Evolutionary conservation across 1,284 basidiomycete genomes (phyloP), one percentile per base, ranked within the genome.

Genomic region (Caloboletus firmus): DNA sequence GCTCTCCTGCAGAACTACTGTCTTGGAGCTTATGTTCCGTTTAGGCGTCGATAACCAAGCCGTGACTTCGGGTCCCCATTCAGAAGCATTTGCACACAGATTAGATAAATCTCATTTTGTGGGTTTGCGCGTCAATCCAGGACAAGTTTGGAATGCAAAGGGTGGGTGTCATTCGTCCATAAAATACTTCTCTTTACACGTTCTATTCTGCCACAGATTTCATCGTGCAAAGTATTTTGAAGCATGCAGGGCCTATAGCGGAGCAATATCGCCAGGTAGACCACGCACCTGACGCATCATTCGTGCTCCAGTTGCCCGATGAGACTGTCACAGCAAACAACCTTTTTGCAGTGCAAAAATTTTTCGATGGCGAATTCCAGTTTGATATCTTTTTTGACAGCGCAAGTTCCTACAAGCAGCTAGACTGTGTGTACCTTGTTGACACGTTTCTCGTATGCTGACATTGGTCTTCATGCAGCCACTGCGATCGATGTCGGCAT

Each of bases 361-460:
- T 79, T 15, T 94, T 89, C 63, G 84, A 91, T 15, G 91, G 91
- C 7, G 78, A 84, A 49, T 96, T 95, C 73, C 82, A 89, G 59
- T 91, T 94, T 63, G 94, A 96, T 62, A 79, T 95, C 20, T 87
- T 89, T 69, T 95, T 85, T 65, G 91, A 95, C 63, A 88, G 88
- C 55, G 81, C 73, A 40, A 82, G 83, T 67, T 71, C 82, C 46
- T 78, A 82, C 58, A 76, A 83, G 61, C 80, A 81, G 60, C 66
- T 91, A 41, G 79, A 77, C 67, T 71, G 90, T 92, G 61, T 68
- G 80, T 75, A 45, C 42, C 8, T 47, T 39, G 45, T 49, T 44
- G 13, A 31, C 24, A 32, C 41, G 20, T 28, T 30, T 41, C 39
- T 60, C 42, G 32, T 3, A 56, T 67, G 40, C 48, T 55, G 11